Evolutionary conservation across 2,329 filamentous ascomycete species (phyloP).

Genomic region (Colletotrichum siamense): DNA sequence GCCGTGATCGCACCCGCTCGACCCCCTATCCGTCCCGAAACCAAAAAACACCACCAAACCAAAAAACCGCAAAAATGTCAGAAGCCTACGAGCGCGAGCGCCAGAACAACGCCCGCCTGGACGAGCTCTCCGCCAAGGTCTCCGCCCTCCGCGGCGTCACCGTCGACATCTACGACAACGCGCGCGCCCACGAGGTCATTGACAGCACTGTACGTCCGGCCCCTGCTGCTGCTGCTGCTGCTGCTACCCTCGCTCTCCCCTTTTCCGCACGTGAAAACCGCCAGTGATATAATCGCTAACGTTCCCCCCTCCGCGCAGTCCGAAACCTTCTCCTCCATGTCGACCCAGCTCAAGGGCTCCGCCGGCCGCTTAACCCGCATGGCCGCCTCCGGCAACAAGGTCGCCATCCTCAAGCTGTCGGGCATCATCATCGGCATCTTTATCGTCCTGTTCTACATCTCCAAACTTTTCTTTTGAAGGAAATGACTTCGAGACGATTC

Average conservation of each 20-base stretch:
- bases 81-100: constrained; percentile 81
- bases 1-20: not conserved
- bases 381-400: constrained; percentile 88
- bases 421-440: constrained; percentile 79
- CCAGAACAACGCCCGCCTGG: constrained; percentile 94
- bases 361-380: constrained; percentile 84
- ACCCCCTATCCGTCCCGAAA: not conserved
- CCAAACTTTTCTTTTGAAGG: constrained; percentile 66
- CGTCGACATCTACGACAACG: constrained; percentile 97
- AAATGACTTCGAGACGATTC: not conserved
- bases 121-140: constrained; percentile 90
- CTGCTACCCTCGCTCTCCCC: not conserved
- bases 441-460: constrained; percentile 77
- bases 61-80: constrained; percentile 57
- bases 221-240: not conserved
- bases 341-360: constrained; percentile 81
- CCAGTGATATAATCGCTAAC: not conserved
- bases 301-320: constrained; percentile 53
- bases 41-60: not conserved
- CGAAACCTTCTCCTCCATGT: constrained; percentile 91
- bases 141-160: constrained; percentile 92
- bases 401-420: constrained; percentile 88
- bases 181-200: constrained; percentile 84
- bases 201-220: constrained; percentile 75
- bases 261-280: not conserved